These are phyloP conservation scores for Diaporthe australafricana DNA, from an alignment of 2,329 filamentous ascomycete genomes.

Conservation along the genomic window DNA sequence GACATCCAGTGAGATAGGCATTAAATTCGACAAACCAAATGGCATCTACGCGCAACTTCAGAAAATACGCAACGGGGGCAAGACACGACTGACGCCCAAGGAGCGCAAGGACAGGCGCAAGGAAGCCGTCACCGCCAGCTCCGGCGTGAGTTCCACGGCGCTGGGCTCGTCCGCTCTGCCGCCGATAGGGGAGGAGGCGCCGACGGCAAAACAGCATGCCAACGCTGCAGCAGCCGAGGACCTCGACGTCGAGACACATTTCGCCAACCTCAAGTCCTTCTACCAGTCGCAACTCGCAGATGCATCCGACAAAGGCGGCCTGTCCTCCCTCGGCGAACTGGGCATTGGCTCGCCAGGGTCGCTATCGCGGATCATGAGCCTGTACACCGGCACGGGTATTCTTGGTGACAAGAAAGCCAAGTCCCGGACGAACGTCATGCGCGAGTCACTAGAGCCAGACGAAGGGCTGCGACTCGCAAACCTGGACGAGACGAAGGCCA, in stretches of 20 bases:
- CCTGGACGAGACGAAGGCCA: conserved; percentile 70
- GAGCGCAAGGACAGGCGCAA: conserved; percentile 65
- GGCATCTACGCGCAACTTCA: conserved; percentile 85
- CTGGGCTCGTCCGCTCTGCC: conserved; percentile 33
- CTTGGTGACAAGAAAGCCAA: conserved; percentile 74
- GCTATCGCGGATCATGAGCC: conserved; percentile 88
- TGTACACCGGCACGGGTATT: conserved; percentile 77
- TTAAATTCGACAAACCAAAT: conserved; percentile 90
- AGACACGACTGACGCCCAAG: conserved; percentile 60
- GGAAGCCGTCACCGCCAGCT: conserved; percentile 50
- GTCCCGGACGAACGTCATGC: conserved; percentile 78
- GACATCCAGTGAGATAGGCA: conserved; percentile 88
- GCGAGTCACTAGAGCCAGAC: conserved; percentile 76
- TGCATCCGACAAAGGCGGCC: conserved; percentile 58
- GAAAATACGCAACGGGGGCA: conserved; percentile 74
- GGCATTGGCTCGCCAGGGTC: conserved; percentile 83
- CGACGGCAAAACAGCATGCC: conserved; percentile 40
- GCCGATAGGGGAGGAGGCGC: conserved; percentile 38
- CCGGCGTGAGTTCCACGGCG: conserved; percentile 23
- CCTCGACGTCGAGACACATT: conserved; percentile 76
- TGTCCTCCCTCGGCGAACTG: conserved; percentile 59
- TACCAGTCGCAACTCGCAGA: conserved; percentile 84
- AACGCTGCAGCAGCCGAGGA: conserved; percentile 51
- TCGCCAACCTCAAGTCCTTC: conserved; percentile 80
- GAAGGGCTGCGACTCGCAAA: conserved; percentile 78